phyloP scores from a whole-genome alignment of 164 flowering plant species.

The Piper longum region DNA sequence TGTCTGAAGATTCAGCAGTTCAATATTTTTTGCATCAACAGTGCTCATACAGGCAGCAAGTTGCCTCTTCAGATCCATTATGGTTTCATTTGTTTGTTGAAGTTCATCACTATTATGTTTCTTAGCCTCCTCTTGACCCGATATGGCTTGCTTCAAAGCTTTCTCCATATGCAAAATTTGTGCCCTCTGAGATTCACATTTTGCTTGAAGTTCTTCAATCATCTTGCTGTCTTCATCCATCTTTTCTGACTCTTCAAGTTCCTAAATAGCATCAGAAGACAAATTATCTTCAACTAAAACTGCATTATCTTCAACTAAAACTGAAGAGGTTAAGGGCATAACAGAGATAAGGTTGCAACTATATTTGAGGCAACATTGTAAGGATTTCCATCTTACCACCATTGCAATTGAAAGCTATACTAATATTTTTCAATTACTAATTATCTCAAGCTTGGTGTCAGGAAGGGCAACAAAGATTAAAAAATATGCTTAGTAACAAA shows the following conservation, averaged over 20 bases:
- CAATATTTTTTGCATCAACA: slow-evolving; percentile 71
- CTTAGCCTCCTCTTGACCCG: slow-evolving; percentile 49
- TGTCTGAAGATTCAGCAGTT: slow-evolving; percentile 88
- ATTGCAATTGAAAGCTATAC: too few species aligned
- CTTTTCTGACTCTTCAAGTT: slow-evolving; percentile 91
- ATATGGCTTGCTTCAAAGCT: slow-evolving; percentile 59
- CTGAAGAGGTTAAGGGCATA: background rate
- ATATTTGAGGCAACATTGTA: too few species aligned
- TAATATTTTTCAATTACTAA: too few species aligned
- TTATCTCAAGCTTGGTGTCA: too few species aligned
- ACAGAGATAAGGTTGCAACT: background rate
- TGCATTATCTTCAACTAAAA: too few species aligned
- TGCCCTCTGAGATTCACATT: slow-evolving; percentile 45
- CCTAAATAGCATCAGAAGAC: slow-evolving; percentile 31
- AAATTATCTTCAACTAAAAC: slow-evolving; percentile 4
- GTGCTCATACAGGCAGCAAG: slow-evolving; percentile 41
- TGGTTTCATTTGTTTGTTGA: slow-evolving; percentile 52
- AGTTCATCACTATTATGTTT: slow-evolving; percentile 37
- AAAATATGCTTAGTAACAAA: background rate
- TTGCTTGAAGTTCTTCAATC: slow-evolving; percentile 70
- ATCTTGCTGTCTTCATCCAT: slow-evolving; percentile 94
- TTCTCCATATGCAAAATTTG: slow-evolving; percentile 70
- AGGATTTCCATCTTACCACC: too few species aligned
- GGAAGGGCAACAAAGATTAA: background rate
- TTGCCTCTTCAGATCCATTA: slow-evolving; percentile 54